These are phyloP conservation scores for Cercospora berteroae DNA, from an alignment of 2,329 filamentous ascomycete genomes.

Conservation along the genomic window DNA sequence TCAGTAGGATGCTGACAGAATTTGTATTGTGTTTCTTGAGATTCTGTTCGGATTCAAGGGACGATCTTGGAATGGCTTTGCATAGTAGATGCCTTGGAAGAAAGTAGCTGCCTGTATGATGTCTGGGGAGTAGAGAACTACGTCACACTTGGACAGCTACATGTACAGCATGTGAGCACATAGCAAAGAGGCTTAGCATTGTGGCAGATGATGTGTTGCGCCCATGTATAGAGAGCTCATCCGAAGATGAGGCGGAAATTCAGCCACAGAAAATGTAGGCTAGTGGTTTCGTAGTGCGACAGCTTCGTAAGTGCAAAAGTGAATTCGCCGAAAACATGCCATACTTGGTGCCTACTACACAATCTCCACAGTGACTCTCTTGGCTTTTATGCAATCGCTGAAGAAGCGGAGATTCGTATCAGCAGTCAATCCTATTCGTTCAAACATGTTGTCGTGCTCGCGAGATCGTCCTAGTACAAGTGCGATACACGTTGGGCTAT, in stretches of 20 bases:
- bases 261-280: not conserved
- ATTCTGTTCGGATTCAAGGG: too few relatives aligned
- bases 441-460: not conserved
- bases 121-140: not conserved
- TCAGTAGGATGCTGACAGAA: not conserved
- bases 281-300: not conserved
- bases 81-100: not conserved
- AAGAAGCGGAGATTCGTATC: not conserved
- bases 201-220: not conserved
- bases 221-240: not conserved
- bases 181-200: not conserved
- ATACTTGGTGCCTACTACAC: not conserved
- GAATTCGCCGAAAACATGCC: conserved; percentile 1
- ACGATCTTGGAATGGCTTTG: too few relatives aligned
- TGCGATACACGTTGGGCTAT: not conserved
- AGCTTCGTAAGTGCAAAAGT: conserved; percentile 1
- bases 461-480: not conserved
- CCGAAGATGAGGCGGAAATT: not conserved
- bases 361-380: conserved; percentile 1
- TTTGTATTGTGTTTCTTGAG: not conserved
- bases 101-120: not conserved
- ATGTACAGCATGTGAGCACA: not conserved
- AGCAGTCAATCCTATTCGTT: not conserved
- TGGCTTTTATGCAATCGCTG: not conserved
- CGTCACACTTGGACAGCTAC: not conserved